Conservation (phyloP, 192 early-diverging fungal genomes). For the Entomortierella chlamydospora region DNA sequence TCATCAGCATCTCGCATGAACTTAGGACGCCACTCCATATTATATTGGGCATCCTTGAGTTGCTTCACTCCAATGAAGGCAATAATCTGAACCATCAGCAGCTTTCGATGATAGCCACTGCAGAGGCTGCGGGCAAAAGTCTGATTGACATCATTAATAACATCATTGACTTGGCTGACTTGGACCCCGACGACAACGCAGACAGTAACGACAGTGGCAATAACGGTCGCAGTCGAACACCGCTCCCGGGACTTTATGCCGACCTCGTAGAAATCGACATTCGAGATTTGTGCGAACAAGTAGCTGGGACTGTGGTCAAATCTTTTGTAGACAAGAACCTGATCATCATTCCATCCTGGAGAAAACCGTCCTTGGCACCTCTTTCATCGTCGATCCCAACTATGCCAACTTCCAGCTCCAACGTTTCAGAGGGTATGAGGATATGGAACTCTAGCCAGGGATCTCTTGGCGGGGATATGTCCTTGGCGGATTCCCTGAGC, state of each 20-base stretch:
- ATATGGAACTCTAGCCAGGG: neutral
- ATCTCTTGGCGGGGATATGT: neutral
- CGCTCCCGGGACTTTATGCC: conserved; percentile 9
- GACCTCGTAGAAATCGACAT: conserved; percentile 27
- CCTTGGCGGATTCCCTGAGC: neutral
- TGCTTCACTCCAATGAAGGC: conserved; percentile 39
- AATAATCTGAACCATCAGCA: conserved; percentile 22
- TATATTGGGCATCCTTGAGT: conserved; percentile 60
- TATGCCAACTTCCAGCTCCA: neutral
- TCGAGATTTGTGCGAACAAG: conserved; percentile 34
- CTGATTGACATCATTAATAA: conserved; percentile 36
- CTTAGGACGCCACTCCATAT: conserved; percentile 66
- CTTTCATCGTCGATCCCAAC: neutral
- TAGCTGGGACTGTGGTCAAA: conserved; percentile 32
- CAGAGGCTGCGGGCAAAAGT: conserved; percentile 53
- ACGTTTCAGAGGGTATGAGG: neutral
- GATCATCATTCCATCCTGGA: conserved; percentile 16
- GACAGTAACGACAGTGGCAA: neutral
- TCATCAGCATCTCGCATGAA: conserved; percentile 60
- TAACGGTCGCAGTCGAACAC: neutral
- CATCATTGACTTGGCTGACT: conserved; percentile 34
- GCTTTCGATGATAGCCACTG: conserved; percentile 49
- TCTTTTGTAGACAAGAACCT: conserved; percentile 32
- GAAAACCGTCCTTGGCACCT: neutral
- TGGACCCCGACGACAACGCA: conserved; percentile 27